These are phyloP conservation scores for Ananas comosus DNA, from an alignment of 176 grass and related monocot genomes.

Conservation along the genomic window DNA sequence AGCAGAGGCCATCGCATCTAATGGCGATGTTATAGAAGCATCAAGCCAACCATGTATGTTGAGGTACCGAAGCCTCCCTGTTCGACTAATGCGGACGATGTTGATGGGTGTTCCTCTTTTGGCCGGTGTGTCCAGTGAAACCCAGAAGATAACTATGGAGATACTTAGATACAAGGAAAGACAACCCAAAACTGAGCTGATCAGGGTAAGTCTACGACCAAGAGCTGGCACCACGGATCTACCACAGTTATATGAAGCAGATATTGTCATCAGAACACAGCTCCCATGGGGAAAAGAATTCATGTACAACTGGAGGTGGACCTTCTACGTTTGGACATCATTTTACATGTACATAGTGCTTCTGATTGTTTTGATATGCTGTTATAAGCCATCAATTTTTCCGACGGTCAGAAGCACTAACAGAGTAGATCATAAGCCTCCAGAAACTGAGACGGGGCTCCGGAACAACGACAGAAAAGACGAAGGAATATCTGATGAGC, in stretches of 20 bases:
- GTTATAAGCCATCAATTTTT: constrained; percentile 23
- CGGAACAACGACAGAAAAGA: constrained; percentile 5
- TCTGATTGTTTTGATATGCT: constrained; percentile 25
- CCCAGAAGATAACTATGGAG: constrained; percentile 24
- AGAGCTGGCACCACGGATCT: constrained; percentile 32
- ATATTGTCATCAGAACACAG: constrained; percentile 24
- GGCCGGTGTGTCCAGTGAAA: constrained; percentile 21
- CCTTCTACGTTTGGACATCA: constrained; percentile 32
- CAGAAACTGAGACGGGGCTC: not conserved
- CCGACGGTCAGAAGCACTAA: not conserved
- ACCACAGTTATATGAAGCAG: constrained; percentile 30
- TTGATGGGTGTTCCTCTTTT: constrained; percentile 33
- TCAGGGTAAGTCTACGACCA: constrained; percentile 29
- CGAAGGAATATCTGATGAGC: constrained; percentile 5
- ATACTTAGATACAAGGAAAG: constrained; percentile 27
- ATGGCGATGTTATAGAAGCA: constrained; percentile 15
- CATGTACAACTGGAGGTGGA: constrained; percentile 30
- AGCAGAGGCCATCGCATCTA: constrained; percentile 18
- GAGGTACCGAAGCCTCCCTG: constrained; percentile 25
- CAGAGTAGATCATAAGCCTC: not conserved
- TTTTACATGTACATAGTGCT: constrained; percentile 27
- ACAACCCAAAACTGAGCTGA: constrained; percentile 3
- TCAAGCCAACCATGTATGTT: constrained; percentile 37
- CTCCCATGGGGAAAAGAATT: constrained; percentile 33
- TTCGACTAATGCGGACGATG: constrained; percentile 28